Evolutionary conservation across 106 monocot species (phyloP).

Genomic region (Narthecium ossifragum): DNA sequence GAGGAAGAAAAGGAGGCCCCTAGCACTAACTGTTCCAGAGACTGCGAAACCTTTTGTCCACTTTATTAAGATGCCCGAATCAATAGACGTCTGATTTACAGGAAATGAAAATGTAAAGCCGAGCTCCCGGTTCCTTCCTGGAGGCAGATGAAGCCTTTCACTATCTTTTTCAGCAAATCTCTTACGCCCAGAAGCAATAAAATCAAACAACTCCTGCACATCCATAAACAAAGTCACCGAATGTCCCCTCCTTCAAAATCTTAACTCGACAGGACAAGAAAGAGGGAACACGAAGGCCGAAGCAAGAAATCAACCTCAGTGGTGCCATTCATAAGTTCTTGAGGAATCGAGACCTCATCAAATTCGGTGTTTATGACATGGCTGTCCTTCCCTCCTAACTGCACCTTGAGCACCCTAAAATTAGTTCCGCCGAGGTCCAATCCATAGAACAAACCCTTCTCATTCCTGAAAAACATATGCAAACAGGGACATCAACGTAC

Average conservation of each 20-base stretch:
- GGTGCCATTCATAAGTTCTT: constrained; percentile 39
- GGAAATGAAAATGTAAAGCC: constrained; percentile 81
- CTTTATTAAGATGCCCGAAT: constrained; percentile 66
- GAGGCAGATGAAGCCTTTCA: constrained; percentile 20
- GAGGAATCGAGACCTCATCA: constrained; percentile 43
- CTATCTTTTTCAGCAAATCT: constrained; percentile 35
- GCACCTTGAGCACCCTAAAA: constrained; percentile 46
- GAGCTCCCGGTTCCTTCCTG: constrained; percentile 36
- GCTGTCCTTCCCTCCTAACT: constrained; percentile 42
- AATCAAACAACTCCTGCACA: constrained; percentile 54
- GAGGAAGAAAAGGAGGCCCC: neutral
- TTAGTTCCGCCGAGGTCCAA: constrained; percentile 74
- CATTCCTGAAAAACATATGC: constrained; percentile 19
- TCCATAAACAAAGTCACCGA: neutral
- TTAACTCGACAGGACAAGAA: neutral
- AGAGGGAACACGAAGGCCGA: no score
- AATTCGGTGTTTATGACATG: constrained; percentile 27
- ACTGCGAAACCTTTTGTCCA: constrained; percentile 76
- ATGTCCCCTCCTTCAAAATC: neutral
- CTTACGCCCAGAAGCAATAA: constrained; percentile 44
- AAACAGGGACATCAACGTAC: no score
- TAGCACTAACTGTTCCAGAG: constrained; percentile 38
- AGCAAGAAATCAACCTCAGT: constrained; percentile 22
- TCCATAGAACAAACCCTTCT: constrained; percentile 60
- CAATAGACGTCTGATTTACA: constrained; percentile 57